Conservation (phyloP, 2,329 filamentous ascomycete species). For the Plectosphaerella sp. region DNA sequence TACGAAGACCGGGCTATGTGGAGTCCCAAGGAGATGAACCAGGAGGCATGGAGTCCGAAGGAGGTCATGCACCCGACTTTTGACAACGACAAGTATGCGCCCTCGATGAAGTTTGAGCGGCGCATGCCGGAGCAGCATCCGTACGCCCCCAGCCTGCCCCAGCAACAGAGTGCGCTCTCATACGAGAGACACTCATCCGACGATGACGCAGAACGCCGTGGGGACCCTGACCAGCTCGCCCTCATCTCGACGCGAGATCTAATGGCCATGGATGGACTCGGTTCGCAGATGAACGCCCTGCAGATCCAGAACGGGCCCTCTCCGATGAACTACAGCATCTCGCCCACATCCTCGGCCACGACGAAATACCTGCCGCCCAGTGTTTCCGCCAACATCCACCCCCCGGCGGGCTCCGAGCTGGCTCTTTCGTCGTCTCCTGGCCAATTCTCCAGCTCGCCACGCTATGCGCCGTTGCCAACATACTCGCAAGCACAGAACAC, state of each 20-base stretch:
- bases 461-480: constrained; percentile 29
- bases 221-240: constrained; percentile 25
- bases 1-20: constrained; percentile 9
- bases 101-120: constrained; percentile 32
- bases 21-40: constrained; percentile 25
- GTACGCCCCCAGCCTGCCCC: constrained; percentile 1
- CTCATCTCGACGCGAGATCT: constrained; percentile 53
- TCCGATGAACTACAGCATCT: constrained; percentile 27
- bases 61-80: constrained; percentile 26
- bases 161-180: constrained; percentile 16
- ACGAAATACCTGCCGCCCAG: constrained; percentile 27
- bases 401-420: background rate
- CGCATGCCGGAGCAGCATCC: constrained; percentile 24
- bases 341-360: constrained; percentile 27
- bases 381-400: constrained; percentile 18
- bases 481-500: constrained; percentile 13
- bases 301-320: constrained; percentile 28
- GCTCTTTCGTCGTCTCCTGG: constrained; percentile 27
- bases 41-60: constrained; percentile 21
- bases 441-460: constrained; percentile 32
- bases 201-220: constrained; percentile 22
- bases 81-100: constrained; percentile 36
- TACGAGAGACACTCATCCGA: constrained; percentile 32
- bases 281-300: constrained; percentile 34
- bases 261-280: constrained; percentile 40